These are phyloP conservation scores for Penicillium lividum DNA, from an alignment of 495 filamentous ascomycete species.

Conservation along the genomic window DNA sequence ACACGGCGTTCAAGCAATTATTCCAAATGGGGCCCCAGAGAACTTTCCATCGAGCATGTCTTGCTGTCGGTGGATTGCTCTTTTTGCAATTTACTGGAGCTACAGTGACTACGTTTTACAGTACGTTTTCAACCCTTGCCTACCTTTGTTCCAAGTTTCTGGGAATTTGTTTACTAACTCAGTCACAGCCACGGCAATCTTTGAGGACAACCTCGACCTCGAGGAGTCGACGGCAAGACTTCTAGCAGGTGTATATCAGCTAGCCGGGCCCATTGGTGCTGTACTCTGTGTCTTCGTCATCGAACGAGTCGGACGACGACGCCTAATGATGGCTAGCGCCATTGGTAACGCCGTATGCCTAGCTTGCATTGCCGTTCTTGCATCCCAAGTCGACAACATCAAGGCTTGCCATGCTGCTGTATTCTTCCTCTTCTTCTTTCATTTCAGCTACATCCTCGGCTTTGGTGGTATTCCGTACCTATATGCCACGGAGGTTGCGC, in stretches of 20 bases:
- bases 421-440: constrained; percentile 55
- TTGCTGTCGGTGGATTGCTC: constrained; percentile 20
- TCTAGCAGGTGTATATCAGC: constrained; percentile 23
- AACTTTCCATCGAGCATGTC: constrained; percentile 24
- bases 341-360: constrained; percentile 44
- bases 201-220: constrained; percentile 19
- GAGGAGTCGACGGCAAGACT: constrained; percentile 16
- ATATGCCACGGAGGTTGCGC: constrained; percentile 55
- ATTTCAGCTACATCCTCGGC: constrained; percentile 52
- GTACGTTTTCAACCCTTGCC: constrained; percentile 11
- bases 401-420: constrained; percentile 35
- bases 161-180: background rate
- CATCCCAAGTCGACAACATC: constrained; percentile 21
- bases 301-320: constrained; percentile 27
- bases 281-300: constrained; percentile 22
- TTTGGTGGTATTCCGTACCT: constrained; percentile 55
- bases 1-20: constrained; percentile 12
- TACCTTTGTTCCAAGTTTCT: background rate
- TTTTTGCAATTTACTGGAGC: constrained; percentile 28
- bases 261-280: constrained; percentile 17
- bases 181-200: constrained; percentile 29
- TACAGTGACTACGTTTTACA: constrained; percentile 30
- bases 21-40: constrained; percentile 27
- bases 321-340: constrained; percentile 22
- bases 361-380: constrained; percentile 38